Evolutionary conservation across 129 eudicot species (phyloP).

Genomic region (Flaveria trinervia): DNA sequence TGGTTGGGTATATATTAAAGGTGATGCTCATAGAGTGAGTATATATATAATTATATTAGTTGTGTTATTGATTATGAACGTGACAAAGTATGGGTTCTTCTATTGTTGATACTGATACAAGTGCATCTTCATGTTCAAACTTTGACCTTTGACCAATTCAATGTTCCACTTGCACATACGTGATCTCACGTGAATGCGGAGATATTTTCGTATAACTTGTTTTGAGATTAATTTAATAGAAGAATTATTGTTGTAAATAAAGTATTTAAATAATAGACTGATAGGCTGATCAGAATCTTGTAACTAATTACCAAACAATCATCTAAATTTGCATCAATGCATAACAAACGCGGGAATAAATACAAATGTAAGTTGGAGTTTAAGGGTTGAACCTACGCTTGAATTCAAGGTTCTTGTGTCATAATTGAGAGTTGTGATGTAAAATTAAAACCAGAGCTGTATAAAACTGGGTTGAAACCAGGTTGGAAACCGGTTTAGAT

Average conservation of each 20-base stretch:
- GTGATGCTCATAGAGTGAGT: background rate
- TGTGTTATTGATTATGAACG: background rate
- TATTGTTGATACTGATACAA: background rate
- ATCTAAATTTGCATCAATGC: background rate
- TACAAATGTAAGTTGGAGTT: too few species aligned
- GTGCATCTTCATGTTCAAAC: constrained; percentile 2
- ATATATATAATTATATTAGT: background rate
- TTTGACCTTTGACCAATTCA: constrained; percentile 6
- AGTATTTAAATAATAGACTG: background rate
- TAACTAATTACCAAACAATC: background rate
- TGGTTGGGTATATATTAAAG: background rate
- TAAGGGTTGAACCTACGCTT: too few species aligned
- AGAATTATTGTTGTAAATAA: background rate
- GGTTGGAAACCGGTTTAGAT: too few species aligned
- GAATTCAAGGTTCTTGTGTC: too few species aligned
- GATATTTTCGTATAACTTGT: background rate
- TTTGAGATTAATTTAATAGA: background rate
- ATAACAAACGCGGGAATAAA: too few species aligned
- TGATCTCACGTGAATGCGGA: background rate
- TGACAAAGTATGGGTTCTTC: constrained; percentile 19
- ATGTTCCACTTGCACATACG: background rate
- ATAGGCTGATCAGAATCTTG: background rate
- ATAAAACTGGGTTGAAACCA: too few species aligned
- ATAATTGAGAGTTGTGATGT: too few species aligned
- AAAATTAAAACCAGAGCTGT: too few species aligned